Evolutionary conservation across 106 monocot genomes (phyloP), one percentile per base, ranked within the genome.

Genomic region (Amphibolis antarctica): DNA sequence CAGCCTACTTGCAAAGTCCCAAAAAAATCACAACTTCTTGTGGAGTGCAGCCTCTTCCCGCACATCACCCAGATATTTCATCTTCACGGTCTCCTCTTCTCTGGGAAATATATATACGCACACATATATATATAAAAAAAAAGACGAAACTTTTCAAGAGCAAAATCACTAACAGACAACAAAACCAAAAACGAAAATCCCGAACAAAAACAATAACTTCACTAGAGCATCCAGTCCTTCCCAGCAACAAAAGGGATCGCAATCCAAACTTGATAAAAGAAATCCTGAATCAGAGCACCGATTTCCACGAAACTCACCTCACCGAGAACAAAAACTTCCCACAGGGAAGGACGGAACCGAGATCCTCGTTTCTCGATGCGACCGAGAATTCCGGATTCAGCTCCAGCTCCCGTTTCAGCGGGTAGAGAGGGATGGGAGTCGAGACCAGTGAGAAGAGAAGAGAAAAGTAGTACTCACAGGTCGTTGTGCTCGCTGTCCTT

Each of bases 291-390:
- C 70, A 59, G 30, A 46, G 49, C 25, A 53, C 30, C 71, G 28
- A 43, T 63, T 61, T 10, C 12, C 23, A 3, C 71, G 61, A 63
- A 53, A 21, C 70, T 62, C 27, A 72, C 47, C 46, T 45, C 13
- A 17, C 42, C 28, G 12, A 24, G 17, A 44, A 54, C 52, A 20
- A 13, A 48, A 20, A 0, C 12, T 0, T 28, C 25, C 25, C 43
- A 10, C 22, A 13, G 31, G 24, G 53, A 53, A 24, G 53, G 19
- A 1, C 43, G 17, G 20, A 19, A 55, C 15, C 17, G 3, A 36
- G 31, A 49, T 49, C 49, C 42, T 42, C 9, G 61, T 10, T 0
- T 5, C 31, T 17, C 9, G 4, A 18, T 7, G 36, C 7, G 2
- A 2, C 7, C 36, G 4, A 4, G 36, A 7, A 36, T 4, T 36